Base-by-base conservation (phyloP, 805 yeast species). In the Candida pseudoglaebosa region DNA sequence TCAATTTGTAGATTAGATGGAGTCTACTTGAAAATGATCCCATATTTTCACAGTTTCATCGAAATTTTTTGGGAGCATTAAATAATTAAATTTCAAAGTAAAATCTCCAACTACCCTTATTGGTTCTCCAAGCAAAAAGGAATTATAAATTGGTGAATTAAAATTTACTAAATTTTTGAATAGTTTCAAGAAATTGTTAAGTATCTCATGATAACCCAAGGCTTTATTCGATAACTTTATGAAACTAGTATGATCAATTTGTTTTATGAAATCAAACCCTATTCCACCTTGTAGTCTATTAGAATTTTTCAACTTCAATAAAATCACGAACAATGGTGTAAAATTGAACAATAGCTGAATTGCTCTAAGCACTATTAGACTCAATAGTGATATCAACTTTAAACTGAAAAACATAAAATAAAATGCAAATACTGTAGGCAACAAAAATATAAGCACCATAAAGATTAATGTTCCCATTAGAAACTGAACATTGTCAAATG, bases 351-450 rank as follows among this genome's bases (percentile, higher is more conserved):
- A 56, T 5, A 90, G 77, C 45, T 87, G 69, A 0, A 69, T 35
- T 30, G 81, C 65, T 47, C 87, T 93, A 16, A 83, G 57, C 1
- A 65, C 36, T 14, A 82, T 79, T 26, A 75, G 63, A 1, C 70
- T 37, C 2, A 67, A 39, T 30, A 86, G 61, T 3, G 78, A 68
- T 0, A 70, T 45, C 24, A 88, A 52, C 39, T 89, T 67, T 4
- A 81, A 65, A 0, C 71, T 43, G 4, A 86, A 83, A 59, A 89
- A 91, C 16, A 82, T 75, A 13, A 80, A 48, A 54, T 93, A 93
- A 55, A 90, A 93, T 10, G 93, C 93, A 48, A 82, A 56, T 2
- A 88, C 83, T 0, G 99, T 93, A 1, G 99, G 99, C 36, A 89
- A 59, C 24, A 95, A 65, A 48, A 89, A 85, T 0, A 84, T 62